Base-by-base conservation (phyloP, 2,329 filamentous ascomycete genomes). In the Juglanconis sp. region DNA sequence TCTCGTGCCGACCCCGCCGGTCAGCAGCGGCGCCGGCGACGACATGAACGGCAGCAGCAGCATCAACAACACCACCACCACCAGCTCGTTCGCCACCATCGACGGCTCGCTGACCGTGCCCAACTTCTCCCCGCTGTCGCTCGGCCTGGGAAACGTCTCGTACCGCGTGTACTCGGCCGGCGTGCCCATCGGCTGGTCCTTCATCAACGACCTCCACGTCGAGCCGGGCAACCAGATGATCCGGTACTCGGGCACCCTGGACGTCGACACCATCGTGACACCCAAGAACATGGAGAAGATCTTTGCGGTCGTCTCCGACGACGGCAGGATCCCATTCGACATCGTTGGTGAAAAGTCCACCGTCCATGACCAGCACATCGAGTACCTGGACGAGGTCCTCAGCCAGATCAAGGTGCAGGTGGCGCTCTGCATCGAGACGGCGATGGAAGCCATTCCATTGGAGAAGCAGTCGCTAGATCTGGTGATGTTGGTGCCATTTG, bases 121-220 rank as follows among this genome's bases (percentile, higher is more conserved):
- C 2, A 82, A 82, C 63, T 68, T 70, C 38, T 77, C 78, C 2
- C 67, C 73, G 1, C 69, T 82, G 2, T 73, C 73, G 1, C 74
- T 81, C 5, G 75, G 73, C 0, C 69, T 79, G 3, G 79, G 79
- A 10, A 77, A 81, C 64, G 53, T 81, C n/a, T 77, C 76, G 0
- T 72, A 81, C 15, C 77, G 79, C 48, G 56, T 81, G 17, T 66
- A 73, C 56, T 74, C 73, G 0, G 76, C 76, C 3, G 69, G 75
- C n/a, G 60, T 76, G 9, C 68, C 68, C 8, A 64, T 81, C 6
- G 79, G 79, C 5, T 64, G 73, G 1, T 70, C 77, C 17, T 69
- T 69, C 15, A 59, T 79, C 4, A 70, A 72, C 56, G 71, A 80
- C 44, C 69, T 79, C 1, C 35, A 70, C 0, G 69, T 82, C 4